Percentiles rank a stretch among this genome's conserved stretches.
Conservation (phyloP, 768 basidiomycete genomes). For the Tricholoma sp. region DNA sequence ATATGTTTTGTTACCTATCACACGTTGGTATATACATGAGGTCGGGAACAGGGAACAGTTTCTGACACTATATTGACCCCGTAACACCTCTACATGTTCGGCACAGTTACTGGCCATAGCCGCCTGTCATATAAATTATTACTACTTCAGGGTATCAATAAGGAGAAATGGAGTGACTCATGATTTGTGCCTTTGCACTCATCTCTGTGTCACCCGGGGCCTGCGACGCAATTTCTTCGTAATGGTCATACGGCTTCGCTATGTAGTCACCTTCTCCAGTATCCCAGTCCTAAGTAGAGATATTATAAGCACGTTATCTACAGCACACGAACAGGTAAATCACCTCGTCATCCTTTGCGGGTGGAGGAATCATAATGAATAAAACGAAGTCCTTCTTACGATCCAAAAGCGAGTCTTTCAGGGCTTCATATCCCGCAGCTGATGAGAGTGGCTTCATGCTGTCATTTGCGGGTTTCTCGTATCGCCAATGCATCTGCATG, state of each 20-base stretch:
- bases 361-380: not conserved
- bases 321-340: too few species aligned
- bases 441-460: too few species aligned
- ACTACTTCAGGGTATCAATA: too few species aligned
- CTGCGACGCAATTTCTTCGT: not conserved
- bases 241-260: not conserved
- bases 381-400: not conserved
- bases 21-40: not conserved
- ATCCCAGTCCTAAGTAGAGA: not conserved
- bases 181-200: not conserved
- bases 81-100: not conserved
- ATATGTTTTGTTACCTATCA: not conserved
- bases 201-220: not conserved
- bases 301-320: too few species aligned
- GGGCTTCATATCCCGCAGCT: too few species aligned
- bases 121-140: too few species aligned
- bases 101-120: not conserved
- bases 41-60: not conserved
- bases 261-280: not conserved
- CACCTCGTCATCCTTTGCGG: not conserved
- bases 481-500: too few species aligned
- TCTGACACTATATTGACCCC: not conserved
- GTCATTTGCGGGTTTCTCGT: too few species aligned
- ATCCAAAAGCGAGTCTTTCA: not conserved
- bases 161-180: not conserved